A percentile compares a stretch with the other conserved stretches of the same genome.
Evolutionary conservation across 1,284 basidiomycete genomes (phyloP).

Genomic region (Amylostereum areolatum): DNA sequence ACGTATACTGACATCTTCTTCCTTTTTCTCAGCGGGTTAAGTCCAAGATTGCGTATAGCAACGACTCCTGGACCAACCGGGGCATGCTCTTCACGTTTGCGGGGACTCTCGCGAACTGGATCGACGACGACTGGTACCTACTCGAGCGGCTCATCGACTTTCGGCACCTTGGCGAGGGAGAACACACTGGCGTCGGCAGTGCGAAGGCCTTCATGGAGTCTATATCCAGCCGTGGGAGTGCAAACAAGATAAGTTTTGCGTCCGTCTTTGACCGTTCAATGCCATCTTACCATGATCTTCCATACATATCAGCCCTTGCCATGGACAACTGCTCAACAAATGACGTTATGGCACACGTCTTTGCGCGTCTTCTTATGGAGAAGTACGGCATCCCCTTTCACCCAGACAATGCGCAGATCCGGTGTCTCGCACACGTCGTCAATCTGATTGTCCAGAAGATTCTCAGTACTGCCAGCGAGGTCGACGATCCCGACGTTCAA

Average conservation of each 20-base stretch:
- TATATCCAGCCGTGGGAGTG: conserved; percentile 6
- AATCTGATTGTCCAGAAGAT: conserved; percentile 31
- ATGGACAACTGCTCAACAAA: conserved; percentile 22
- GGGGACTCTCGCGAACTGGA: conserved; percentile 11
- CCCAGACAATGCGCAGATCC: conserved; percentile 13
- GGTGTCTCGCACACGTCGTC: conserved; percentile 24
- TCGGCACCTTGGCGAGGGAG: conserved; percentile 10
- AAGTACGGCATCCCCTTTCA: conserved; percentile 12
- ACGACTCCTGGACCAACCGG: conserved; percentile 14
- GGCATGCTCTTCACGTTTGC: conserved; percentile 18
- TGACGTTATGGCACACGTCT: conserved; percentile 8
- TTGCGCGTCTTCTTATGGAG: conserved; percentile 7
- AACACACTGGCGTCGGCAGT: conserved; percentile 13
- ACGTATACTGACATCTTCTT: too few species aligned
- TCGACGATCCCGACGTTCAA: conserved; percentile 19
- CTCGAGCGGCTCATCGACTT: conserved; percentile 14
- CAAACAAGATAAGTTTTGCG: conserved; percentile 12
- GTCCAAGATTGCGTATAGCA: conserved; percentile 15
- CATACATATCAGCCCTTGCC: background rate
- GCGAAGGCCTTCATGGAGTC: conserved; percentile 12
- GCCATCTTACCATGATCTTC: background rate
- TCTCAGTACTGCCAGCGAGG: conserved; percentile 21
- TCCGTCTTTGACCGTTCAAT: too few species aligned
- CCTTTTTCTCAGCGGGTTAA: conserved; percentile 14
- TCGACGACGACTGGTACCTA: conserved; percentile 16